Base-by-base conservation (phyloP, 208 protist genomes). In the Trypanosoma vivax region DNA sequence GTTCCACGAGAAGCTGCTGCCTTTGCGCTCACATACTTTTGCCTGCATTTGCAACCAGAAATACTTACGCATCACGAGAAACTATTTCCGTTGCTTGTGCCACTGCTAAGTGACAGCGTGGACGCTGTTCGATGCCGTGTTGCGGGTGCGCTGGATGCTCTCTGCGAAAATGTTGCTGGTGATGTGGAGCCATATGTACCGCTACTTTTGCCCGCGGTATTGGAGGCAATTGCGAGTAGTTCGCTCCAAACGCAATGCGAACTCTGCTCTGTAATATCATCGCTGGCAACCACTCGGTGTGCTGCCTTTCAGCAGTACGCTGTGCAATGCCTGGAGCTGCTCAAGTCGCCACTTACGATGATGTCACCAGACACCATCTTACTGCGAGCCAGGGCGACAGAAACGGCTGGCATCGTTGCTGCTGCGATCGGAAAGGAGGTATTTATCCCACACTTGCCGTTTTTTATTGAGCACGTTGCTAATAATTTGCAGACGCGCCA, bases 81-180 rank as follows among this genome's bases (percentile, higher is more conserved):
- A 59, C 59, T 94, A 10, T 69, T 94, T 47, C 75, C 79, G 14
- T 70, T 90, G 60, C 59, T 89, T 41, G 63, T 74, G 14, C 75
- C 81, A 19, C 66, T 90, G 18, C 77, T 94, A 40, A 38, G 53
- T 50, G 82, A 92, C 47, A 24, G 61, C 33, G 65, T 60, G 42
- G 79, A 89, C 41, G 70, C 64, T 10, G 84, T 95, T 9, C 76
- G 84, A 1, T 73, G 71, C 35, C 76, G 79, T 50, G 74, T 74
- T 19, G 79, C 80, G 3, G 56, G 72, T n/a, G 76, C 80, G 27
- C 71, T 95, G 7, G 88, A 90, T 59, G 75, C 71, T 24, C 50
- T 91, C 13, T 85, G 79, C 57, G 88, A 95, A 57, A 82, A 90
- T 58, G 50, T 95, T 2, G 67, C 60, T 23, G 84, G 91, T 50